Evolutionary conservation across 352 stramenopile genomes (phyloP), one percentile per base, ranked within the genome.

Genomic region (Globisporangium parvum): DNA sequence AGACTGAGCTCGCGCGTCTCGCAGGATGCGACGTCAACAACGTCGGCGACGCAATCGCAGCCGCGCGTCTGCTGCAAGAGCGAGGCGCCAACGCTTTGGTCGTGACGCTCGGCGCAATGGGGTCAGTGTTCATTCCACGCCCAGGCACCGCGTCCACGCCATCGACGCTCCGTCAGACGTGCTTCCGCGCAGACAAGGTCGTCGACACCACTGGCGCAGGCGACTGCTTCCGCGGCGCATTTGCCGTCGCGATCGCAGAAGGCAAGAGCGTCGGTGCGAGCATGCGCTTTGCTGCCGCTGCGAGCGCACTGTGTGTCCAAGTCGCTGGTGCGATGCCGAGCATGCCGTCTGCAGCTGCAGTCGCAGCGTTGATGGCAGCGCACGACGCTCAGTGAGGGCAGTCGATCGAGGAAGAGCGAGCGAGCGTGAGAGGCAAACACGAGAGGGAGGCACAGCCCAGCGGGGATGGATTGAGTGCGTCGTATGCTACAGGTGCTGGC

Each of bases 131-230:
- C 17, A 62, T 93, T 1, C 72, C 76, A 35, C 31, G 33, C 14
- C 4, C 31, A 37, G 47, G 23, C 24, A 61, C 71, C 5, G 67
- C n/a, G 58, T 23, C 17, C 62, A 51, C 11, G 53, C 57, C 0
- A 31, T 82, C 4, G 53, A 47, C 41, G 41, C 41, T 85, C 17
- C 67, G 63, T 45, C 80, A 92, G 60, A 63, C 66, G 11, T 75
- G 66, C 51, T 77, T 91, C 46, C 49, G 59, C 45, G 77, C 81
- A 12, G 63, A 84, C 23, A 74, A 75, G 12, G 81, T 93, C 18
- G 73, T 89, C 2, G 84, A 93, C 59, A 92, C 81, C 0, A 93
- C 84, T 2, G 84, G 84, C 6, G 84, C 84, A 1, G 84, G 84
- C 14, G 84, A 93, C 41, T 92, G 81, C 65, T 93, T 84, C 57